Conservation (phyloP, 2,329 filamentous ascomycete species). For the Apiospora malaysiana region DNA sequence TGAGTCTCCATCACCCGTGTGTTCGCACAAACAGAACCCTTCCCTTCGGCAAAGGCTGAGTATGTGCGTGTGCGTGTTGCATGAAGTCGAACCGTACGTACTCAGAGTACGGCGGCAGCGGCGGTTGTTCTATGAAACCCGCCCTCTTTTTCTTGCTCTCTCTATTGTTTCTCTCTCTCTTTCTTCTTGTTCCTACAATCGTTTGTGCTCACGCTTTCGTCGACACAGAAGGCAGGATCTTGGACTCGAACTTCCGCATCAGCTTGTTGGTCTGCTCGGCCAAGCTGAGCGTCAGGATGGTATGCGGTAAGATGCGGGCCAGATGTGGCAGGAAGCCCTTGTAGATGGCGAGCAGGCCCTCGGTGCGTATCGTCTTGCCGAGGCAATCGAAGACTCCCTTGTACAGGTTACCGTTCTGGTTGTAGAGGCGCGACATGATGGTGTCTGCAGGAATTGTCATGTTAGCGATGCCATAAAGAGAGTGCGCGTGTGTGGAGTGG, state of each 20-base stretch:
- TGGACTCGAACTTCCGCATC: conserved; percentile 76
- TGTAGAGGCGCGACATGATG: conserved; percentile 98
- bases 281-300: conserved; percentile 88
- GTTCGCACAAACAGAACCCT: too few species aligned
- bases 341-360: conserved; percentile 92
- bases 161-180: too few species aligned
- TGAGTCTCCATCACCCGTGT: neutral
- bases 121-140: too few species aligned
- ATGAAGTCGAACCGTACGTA: too few species aligned
- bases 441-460: conserved; percentile 65
- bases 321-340: conserved; percentile 97
- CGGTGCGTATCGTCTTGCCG: conserved; percentile 86
- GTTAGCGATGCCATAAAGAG: conserved; percentile 19
- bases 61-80: too few species aligned
- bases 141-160: too few species aligned
- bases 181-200: neutral
- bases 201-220: conserved; percentile 32
- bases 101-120: too few species aligned
- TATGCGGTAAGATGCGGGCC: conserved; percentile 92
- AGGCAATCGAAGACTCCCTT: conserved; percentile 91
- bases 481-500: neutral
- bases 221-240: conserved; percentile 53
- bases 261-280: conserved; percentile 98
- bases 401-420: conserved; percentile 98
- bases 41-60: too few species aligned